Base-by-base conservation (phyloP, 2,329 filamentous ascomycete species). In the Epichloe coenophiala region DNA sequence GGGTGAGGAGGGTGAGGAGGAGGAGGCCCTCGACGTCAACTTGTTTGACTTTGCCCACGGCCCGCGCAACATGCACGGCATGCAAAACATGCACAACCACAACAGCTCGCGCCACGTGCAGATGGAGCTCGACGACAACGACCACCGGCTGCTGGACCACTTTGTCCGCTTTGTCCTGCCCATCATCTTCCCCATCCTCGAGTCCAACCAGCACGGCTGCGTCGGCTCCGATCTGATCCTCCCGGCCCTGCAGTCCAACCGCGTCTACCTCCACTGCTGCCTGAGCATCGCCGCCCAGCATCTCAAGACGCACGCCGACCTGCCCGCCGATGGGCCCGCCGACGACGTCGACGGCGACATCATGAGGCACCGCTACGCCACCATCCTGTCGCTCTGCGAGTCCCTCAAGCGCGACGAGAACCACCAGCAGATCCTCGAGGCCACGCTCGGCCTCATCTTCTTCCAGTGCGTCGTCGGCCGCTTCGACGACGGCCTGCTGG, bases 191-290 rank as follows among this genome's bases (percentile, higher is more conserved):
- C 93, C 93, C 13, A 84, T 97, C 49, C 77, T 95, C 36, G 90
- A 97, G 68, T 83, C 83, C 40, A 94, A 93, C 65, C 88, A 94
- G 64, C 86, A 87, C 59, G 88, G 88, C 39, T 86, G 84, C 1
- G 82, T 88, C 38, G 80, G 84, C 54, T 83, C 86, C 2, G 85
- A 93, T 59, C 78, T 95, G 54, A 84, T 97, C 57, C 78, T 97
- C 15, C 88, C 87, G 4, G 87, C 91, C 7, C 76, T 98, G 36
- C 87, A 94, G 65, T 86, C 79, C 59, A 98, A 97, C 77, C 90
- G 87, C 67, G 85, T 83, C 58, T 98, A 96, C 67, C 77, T 96
- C 35, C 90, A 97, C 73, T 96, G 90, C 72, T 97, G 91, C 69
- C 74, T 98, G 55, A 94, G 88, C 73, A 88, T 94, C 53, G 83